Conservation (phyloP, 148 eudicot species). For the Diospyros lotus region DNA sequence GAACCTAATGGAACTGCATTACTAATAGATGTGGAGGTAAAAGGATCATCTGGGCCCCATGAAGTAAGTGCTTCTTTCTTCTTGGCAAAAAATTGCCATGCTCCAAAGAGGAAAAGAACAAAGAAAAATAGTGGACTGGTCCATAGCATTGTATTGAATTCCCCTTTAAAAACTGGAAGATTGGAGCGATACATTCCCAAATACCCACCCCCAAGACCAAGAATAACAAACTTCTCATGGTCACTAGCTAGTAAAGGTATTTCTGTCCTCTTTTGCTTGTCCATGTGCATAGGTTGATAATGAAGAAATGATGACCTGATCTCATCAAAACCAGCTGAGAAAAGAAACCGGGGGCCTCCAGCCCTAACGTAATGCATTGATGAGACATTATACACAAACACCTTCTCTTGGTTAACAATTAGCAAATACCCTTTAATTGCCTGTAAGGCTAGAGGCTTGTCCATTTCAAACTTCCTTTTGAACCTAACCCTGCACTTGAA, state of each 20-base stretch:
- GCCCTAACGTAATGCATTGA: slow-evolving; percentile 68
- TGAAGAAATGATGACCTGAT: slow-evolving; percentile 58
- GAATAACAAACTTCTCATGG: slow-evolving; percentile 65
- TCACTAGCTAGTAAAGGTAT: slow-evolving; percentile 75
- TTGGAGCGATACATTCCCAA: slow-evolving; percentile 78
- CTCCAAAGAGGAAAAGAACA: slow-evolving; percentile 82
- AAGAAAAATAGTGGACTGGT: slow-evolving; percentile 79
- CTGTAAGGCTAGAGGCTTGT: slow-evolving; percentile 62
- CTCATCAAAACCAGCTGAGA: slow-evolving; percentile 68
- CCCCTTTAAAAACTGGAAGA: slow-evolving; percentile 63
- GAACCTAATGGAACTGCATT: slow-evolving; percentile 59
- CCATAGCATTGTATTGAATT: slow-evolving; percentile 61
- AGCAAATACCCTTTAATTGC: slow-evolving; percentile 86
- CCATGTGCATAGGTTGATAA: slow-evolving; percentile 27
- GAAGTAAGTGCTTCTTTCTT: slow-evolving; percentile 88
- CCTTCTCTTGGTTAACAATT: slow-evolving; percentile 50
- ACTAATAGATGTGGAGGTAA: slow-evolving; percentile 33
- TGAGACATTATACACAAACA: slow-evolving; percentile 74
- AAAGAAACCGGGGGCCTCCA: slow-evolving; percentile 61
- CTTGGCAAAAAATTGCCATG: slow-evolving; percentile 90
- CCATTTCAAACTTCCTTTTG: slow-evolving; percentile 63
- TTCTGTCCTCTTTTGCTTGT: slow-evolving; percentile 16
- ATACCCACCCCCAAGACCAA: slow-evolving; percentile 80
- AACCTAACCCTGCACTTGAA: slow-evolving; percentile 92
- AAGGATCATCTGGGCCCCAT: slow-evolving; percentile 95